These are phyloP conservation scores for Paxillus rubicundulus DNA, from an alignment of 768 basidiomycete species.

Conservation along the genomic window DNA sequence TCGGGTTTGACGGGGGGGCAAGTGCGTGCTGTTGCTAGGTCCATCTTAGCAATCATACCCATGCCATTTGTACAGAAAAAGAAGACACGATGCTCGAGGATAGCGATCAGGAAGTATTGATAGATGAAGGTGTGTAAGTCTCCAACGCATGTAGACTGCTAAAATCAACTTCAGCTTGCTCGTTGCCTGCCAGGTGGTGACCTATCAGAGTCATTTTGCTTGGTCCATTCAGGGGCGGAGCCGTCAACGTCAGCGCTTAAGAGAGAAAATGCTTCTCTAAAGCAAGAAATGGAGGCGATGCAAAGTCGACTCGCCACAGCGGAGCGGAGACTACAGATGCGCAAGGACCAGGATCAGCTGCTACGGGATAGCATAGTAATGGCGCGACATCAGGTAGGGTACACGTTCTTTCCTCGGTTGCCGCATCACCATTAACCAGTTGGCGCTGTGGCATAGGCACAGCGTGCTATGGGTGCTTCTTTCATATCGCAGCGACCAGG, in stretches of 20 bases:
- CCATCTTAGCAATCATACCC: neutral
- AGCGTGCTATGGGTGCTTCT: slow-evolving; percentile 74
- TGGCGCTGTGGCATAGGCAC: slow-evolving; percentile 50
- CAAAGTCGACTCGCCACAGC: slow-evolving; percentile 57
- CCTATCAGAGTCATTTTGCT: slow-evolving; percentile 75
- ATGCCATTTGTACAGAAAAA: slow-evolving; percentile 19
- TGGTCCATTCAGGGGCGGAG: slow-evolving; percentile 65
- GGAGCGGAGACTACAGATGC: slow-evolving; percentile 61
- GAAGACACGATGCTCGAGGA: slow-evolving; percentile 34
- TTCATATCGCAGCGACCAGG: slow-evolving; percentile 48
- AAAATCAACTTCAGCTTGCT: slow-evolving; percentile 3
- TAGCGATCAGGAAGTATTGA: slow-evolving; percentile 59
- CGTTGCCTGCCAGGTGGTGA: slow-evolving; percentile 47
- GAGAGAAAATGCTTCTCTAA: slow-evolving; percentile 67
- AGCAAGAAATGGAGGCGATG: slow-evolving; percentile 54
- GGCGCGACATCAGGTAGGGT: slow-evolving; percentile 61
- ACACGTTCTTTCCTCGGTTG: neutral
- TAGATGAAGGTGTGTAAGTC: slow-evolving; percentile 55
- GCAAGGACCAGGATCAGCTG: slow-evolving; percentile 77
- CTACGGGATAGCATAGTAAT: slow-evolving; percentile 78
- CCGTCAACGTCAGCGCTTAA: slow-evolving; percentile 47
- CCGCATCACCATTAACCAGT: slow-evolving; percentile 1
- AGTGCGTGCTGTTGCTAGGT: slow-evolving; percentile 14
- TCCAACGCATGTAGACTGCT: neutral
- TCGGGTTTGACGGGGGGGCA: slow-evolving; percentile 26